phyloP scores from a whole-genome alignment of 352 stramenopile species.

The Phytopythium oedochilum region DNA sequence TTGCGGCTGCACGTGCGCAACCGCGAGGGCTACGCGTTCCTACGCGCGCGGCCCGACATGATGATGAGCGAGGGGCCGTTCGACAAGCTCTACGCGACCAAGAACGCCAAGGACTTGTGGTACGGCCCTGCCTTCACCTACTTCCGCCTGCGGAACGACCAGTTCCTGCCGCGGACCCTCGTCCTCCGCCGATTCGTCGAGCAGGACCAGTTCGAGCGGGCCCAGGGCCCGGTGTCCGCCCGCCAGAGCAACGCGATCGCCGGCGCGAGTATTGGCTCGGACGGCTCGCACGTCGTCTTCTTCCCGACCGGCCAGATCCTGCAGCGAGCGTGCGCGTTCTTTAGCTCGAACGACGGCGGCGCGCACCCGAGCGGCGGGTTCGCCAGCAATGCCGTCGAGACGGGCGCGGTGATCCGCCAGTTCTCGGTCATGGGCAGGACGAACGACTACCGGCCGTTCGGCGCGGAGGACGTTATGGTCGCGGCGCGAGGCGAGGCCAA shows the following conservation, averaged over 20 bases:
- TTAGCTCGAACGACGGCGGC: conserved; percentile 14
- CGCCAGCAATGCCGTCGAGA: conserved; percentile 47
- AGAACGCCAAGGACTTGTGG: no score
- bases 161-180: conserved; percentile 49
- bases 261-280: conserved; percentile 21
- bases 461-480: conserved; percentile 22
- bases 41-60: conserved; percentile 38
- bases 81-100: neutral
- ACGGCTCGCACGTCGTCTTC: conserved; percentile 51
- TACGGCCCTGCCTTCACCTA: conserved; percentile 13
- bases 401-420: conserved; percentile 50
- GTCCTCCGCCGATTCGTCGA: conserved; percentile 26
- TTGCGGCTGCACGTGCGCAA: conserved; percentile 58
- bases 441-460: conserved; percentile 30
- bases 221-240: conserved; percentile 24
- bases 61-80: conserved; percentile 13
- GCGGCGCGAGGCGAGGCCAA: conserved; percentile 9
- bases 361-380: conserved; percentile 4
- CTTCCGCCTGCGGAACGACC: conserved; percentile 31
- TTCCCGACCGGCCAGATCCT: conserved; percentile 61
- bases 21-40: conserved; percentile 35
- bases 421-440: conserved; percentile 48
- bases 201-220: conserved; percentile 20
- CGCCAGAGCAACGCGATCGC: conserved; percentile 67
- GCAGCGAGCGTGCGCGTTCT: conserved; percentile 58